A percentile compares a stretch with the other conserved stretches of the same genome.
These are phyloP conservation scores for Myxozyma udenii DNA, from an alignment of 805 yeast species.

Conservation along the genomic window DNA sequence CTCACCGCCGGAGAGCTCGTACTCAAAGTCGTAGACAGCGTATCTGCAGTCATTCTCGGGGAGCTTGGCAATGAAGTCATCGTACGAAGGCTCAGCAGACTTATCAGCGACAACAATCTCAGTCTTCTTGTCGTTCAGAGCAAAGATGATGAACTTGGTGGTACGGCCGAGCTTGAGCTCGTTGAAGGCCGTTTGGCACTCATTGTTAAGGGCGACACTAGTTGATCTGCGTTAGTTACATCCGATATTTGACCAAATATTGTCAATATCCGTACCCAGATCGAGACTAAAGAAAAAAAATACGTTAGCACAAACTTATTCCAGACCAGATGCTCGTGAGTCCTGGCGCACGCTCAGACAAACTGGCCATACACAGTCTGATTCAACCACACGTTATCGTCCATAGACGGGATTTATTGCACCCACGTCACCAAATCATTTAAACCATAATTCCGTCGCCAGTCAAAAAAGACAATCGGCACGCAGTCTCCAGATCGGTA, in stretches of 20 bases:
- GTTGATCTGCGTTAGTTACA: slow-evolving; percentile 7
- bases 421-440: too few species aligned
- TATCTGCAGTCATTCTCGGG: slow-evolving; percentile 96
- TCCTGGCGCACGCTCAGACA: too few species aligned
- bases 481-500: too few species aligned
- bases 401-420: too few species aligned
- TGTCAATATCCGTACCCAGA: slow-evolving; percentile 26
- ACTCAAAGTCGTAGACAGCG: slow-evolving; percentile 96
- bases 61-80: slow-evolving; percentile 76
- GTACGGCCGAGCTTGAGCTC: slow-evolving; percentile 88
- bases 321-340: too few species aligned
- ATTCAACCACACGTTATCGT: too few species aligned
- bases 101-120: slow-evolving; percentile 86
- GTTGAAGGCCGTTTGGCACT: slow-evolving; percentile 89
- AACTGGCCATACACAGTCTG: too few species aligned
- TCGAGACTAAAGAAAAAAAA: slow-evolving; percentile 26
- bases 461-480: too few species aligned
- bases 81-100: slow-evolving; percentile 73
- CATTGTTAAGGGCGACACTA: slow-evolving; percentile 83
- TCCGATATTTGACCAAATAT: background rate
- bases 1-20: slow-evolving; percentile 82
- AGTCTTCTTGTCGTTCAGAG: slow-evolving; percentile 80
- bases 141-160: slow-evolving; percentile 76
- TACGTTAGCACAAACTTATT: too few species aligned
- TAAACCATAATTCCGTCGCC: too few species aligned